phyloP scores from a whole-genome alignment of 345 rosid species.

The Eutrema japonicum region DNA sequence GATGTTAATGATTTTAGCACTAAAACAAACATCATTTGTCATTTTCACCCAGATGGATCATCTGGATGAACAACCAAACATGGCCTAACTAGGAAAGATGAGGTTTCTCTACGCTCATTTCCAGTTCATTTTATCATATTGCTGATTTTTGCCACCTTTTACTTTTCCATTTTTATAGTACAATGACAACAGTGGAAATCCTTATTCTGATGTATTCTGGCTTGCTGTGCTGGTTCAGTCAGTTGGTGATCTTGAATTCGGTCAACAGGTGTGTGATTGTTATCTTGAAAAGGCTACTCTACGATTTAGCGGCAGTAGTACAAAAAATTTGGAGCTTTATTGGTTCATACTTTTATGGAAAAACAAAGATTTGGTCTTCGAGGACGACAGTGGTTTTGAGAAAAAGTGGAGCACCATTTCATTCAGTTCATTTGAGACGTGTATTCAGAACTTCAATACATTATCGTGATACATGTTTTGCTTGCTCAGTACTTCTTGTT shows the following conservation, averaged over 20 bases:
- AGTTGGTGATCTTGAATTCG: constrained; percentile 90
- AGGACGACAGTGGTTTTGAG: constrained; percentile 12
- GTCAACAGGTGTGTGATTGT: constrained; percentile 71
- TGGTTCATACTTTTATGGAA: constrained; percentile 15
- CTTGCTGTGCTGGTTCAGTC: constrained; percentile 91
- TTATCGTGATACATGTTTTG: constrained; percentile 19
- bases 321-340: constrained; percentile 17
- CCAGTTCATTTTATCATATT: constrained; percentile 16
- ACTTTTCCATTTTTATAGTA: constrained; percentile 57
- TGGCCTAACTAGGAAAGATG: constrained; percentile 6
- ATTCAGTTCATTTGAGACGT: constrained; percentile 24
- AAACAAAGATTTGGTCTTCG: constrained; percentile 4
- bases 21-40: too few species aligned
- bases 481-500: constrained; percentile 30
- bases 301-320: constrained; percentile 7
- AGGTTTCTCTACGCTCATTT: constrained; percentile 19
- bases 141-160: constrained; percentile 16
- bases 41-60: too few species aligned
- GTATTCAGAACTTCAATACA: constrained; percentile 9
- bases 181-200: constrained; percentile 93
- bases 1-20: too few species aligned
- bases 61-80: too few species aligned
- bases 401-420: constrained; percentile 2
- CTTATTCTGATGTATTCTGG: constrained; percentile 95
- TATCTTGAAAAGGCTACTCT: constrained; percentile 25